Evolutionary conservation across 75 land plant genomes (phyloP), one percentile per base, ranked within the genome.

Genomic region (Pinus tabuliformis): DNA sequence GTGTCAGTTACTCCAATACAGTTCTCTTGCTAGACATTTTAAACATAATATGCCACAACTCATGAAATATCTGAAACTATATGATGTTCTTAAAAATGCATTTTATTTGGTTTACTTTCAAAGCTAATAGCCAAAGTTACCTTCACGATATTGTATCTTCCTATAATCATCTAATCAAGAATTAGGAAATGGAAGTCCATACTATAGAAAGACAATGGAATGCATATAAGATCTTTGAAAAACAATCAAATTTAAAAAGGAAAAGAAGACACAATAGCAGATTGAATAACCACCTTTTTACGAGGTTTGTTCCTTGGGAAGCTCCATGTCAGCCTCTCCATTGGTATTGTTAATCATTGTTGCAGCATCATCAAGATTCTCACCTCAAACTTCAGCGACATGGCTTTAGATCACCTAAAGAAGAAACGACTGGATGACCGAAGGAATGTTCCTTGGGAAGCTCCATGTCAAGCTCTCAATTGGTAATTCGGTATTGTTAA

Each of bases 341-440:
- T 37, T 17, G 5, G 36, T 65, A 36, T 17, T 20, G 37, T 72
- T 12, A 9, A 49, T 52, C 24, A 72, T 72, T 21, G 37, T 72
- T 72, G 73, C 30, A 72, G 56, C 57, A 52, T 22, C 57, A 72
- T 72, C 73, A 72, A 52, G 73, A 72, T 24, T 72, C 73, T 72
- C 73, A 52, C 73, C 73, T 72, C 73, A 72, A 45, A 21, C 57
- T 21, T 52, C 24, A 71, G 52, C 73, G 22, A 33, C n/a, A 24
- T 26, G 18, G 68, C 6, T 33, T 6, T 36, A 30, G 68, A 64
- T 64, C 3, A 17, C 7, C 68, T 28, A 64, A 33, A 64, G 17
- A 30, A 5, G 6, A 64, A 33, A 42, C 20, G 30, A 15, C 42
- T 64, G 18, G 4, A 0, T 16, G 6, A 33, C 17, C 30, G 1